Evolutionary conservation across 2,329 filamentous ascomycete species (phyloP).

Genomic region (Exophiala alcalophila): DNA sequence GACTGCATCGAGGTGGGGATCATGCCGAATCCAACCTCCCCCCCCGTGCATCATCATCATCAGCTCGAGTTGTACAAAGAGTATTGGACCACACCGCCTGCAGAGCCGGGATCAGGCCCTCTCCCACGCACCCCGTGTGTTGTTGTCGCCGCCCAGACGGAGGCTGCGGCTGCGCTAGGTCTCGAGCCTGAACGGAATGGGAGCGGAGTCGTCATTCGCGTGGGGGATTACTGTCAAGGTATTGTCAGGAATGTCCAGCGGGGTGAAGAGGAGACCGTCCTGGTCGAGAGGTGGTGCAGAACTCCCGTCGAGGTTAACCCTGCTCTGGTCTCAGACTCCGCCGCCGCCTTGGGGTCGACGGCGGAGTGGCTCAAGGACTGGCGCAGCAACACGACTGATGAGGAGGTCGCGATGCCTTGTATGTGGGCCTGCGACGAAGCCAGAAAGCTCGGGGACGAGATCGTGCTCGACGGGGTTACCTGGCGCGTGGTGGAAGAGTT

Average conservation of each 20-base stretch:
- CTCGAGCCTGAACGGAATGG: neutral
- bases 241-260: conserved; percentile 13
- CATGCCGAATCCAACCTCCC: conserved; percentile 27
- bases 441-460: conserved; percentile 18
- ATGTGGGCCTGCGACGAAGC: conserved; percentile 17
- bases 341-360: neutral
- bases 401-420: conserved; percentile 10
- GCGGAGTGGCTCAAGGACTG: conserved; percentile 16
- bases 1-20: conserved; percentile 29
- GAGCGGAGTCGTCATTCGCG: conserved; percentile 20
- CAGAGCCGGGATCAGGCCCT: conserved; percentile 39
- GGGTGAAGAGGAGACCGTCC: conserved; percentile 5
- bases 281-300: conserved; percentile 23
- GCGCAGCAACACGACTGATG: conserved; percentile 19
- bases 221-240: conserved; percentile 27
- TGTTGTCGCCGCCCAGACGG: conserved; percentile 21
- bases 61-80: conserved; percentile 32
- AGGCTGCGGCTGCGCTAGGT: neutral
- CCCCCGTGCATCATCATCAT: no score
- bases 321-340: neutral
- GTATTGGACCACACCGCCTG: conserved; percentile 25
- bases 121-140: conserved; percentile 37
- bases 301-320: conserved; percentile 2
- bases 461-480: conserved; percentile 11
- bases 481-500: conserved; percentile 22